Evolutionary conservation across 177 flowering plant genomes (phyloP).

Genomic region (Vitis hybrid): DNA sequence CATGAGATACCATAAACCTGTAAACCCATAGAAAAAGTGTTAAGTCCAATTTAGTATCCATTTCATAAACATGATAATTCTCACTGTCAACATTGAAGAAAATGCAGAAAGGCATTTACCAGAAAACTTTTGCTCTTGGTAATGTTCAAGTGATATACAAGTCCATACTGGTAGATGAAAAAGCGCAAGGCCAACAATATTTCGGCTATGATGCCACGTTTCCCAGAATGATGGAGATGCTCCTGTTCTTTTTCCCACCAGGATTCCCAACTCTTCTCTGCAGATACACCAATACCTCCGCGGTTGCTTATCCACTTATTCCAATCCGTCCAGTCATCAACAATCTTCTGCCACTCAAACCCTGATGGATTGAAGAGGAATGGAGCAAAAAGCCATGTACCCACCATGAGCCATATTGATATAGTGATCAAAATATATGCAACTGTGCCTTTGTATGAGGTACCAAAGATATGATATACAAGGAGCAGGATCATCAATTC

Average conservation of each 20-base stretch:
- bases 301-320: slow-evolving; percentile 50
- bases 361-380: slow-evolving; percentile 67
- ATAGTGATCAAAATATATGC: slow-evolving; percentile 44
- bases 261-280: slow-evolving; percentile 65
- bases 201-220: slow-evolving; percentile 40
- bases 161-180: slow-evolving; percentile 57
- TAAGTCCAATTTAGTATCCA: neutral
- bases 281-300: slow-evolving; percentile 57
- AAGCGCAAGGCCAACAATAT: slow-evolving; percentile 50
- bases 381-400: slow-evolving; percentile 64
- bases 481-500: slow-evolving; percentile 56
- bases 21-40: neutral
- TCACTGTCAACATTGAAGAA: neutral
- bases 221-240: slow-evolving; percentile 51
- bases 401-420: slow-evolving; percentile 62
- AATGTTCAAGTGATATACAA: slow-evolving; percentile 48
- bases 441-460: slow-evolving; percentile 26
- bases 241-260: slow-evolving; percentile 68
- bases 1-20: slow-evolving; percentile 64
- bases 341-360: slow-evolving; percentile 66
- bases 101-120: slow-evolving; percentile 15
- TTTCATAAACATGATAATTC: neutral
- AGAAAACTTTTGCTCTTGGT: slow-evolving; percentile 29
- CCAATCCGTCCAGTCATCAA: slow-evolving; percentile 68
- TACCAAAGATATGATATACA: slow-evolving; percentile 46